Base-by-base conservation (phyloP, 331 rosid species). In the Quercus tomentella region DNA sequence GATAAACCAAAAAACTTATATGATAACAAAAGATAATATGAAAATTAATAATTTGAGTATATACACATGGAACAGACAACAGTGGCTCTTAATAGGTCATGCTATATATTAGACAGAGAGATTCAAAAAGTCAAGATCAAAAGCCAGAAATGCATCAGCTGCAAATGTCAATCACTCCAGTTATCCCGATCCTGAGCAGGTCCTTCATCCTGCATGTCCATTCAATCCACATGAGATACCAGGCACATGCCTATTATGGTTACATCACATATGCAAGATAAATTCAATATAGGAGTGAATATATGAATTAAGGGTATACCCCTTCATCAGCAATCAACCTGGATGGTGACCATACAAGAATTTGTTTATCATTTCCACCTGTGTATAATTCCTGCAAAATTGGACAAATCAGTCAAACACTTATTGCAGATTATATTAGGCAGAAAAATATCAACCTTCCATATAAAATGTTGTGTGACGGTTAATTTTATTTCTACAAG, bases 341-440 rank as follows among this genome's bases (percentile, higher is more conserved):
- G 54, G 94, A 79, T 15, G 97, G 96, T 15, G 97, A 89, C 98
- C 99, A 96, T 43, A 93, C 93, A 43, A 96, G 89, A 85, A 96
- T 91, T 86, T 93, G 94, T 72, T 94, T 93, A 77, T 96, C 99
- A 37, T 93, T 91, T 81, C 99, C 97, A 74, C 99, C 99, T 0
- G 98, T 91, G 86, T 89, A 96, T 72, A 96, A 84, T 76, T 93
- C 97, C 99, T 96, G 89, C 63, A 65, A 82, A 41, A 66, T 30
- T 67, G 33, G 57, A 45, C 79, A 31, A 70, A 68, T 43, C 65
- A 63, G 71, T 56, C 41, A 54, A 49, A 57, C 60, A 61, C 72
- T 56, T 76, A 70, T 56, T 35, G 20, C 26, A 60, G 23, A 52
- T 33, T 20, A 51, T 75, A 76, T 25, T 37, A 15, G 70, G 33